phyloP scores from a whole-genome alignment of 106 monocot species.

The Dendrobium nobile region DNA sequence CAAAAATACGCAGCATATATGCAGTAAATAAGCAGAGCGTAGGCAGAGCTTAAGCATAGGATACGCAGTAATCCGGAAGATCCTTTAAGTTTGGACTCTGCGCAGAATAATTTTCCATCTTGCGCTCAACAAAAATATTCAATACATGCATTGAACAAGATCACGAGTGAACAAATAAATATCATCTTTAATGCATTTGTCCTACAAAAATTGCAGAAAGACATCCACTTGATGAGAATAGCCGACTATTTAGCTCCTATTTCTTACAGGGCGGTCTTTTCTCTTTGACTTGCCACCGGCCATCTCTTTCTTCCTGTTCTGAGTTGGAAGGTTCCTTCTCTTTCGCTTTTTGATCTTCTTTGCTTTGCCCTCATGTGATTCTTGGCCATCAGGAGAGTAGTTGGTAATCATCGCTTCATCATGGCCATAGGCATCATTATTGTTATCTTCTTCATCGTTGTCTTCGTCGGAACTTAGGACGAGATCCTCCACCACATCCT shows the following conservation, averaged over 20 bases:
- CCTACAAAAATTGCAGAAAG: too few species aligned
- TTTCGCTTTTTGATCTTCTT: not conserved
- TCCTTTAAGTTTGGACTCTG: too few species aligned
- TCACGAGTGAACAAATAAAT: too few species aligned
- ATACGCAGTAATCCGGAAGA: too few species aligned
- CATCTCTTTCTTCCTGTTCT: not conserved
- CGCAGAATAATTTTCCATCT: too few species aligned
- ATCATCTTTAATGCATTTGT: too few species aligned
- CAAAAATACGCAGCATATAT: too few species aligned
- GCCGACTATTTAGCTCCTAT: not conserved
- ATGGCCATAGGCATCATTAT: not conserved
- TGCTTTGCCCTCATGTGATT: not conserved
- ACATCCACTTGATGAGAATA: not conserved
- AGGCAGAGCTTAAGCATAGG: too few species aligned
- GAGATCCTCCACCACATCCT: slow-evolving; percentile 88
- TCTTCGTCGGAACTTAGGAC: slow-evolving; percentile 68
- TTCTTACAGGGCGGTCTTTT: not conserved
- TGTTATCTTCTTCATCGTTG: slow-evolving; percentile 8
- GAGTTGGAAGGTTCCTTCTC: not conserved
- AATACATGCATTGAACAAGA: too few species aligned
- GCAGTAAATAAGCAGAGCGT: too few species aligned
- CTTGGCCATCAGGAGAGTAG: slow-evolving; percentile 5
- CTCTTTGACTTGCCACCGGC: not conserved
- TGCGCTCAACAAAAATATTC: too few species aligned
- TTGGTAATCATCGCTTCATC: not conserved